Conservation (phyloP, 495 filamentous ascomycete species). For the Ascobolus immersus region DNA sequence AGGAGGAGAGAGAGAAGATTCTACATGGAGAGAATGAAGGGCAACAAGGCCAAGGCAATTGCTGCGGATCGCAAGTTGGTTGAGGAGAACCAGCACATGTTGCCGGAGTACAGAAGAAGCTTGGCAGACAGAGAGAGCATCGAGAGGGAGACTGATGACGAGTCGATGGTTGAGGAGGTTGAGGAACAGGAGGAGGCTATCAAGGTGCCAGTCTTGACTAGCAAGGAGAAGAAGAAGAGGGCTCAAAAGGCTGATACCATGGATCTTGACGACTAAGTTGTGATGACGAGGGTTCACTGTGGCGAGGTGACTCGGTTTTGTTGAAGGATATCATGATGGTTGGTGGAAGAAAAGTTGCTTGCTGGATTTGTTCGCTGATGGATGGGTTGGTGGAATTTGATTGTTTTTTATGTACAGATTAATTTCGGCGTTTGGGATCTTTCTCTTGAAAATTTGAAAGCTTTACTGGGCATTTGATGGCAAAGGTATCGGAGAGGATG, state of each 20-base stretch:
- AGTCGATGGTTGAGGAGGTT: constrained; percentile 28
- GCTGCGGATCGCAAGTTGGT: constrained; percentile 67
- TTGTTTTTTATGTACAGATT: too few relatives aligned
- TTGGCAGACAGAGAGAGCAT: constrained; percentile 26
- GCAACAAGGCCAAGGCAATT: constrained; percentile 57
- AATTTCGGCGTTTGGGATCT: too few relatives aligned
- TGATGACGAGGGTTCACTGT: too few relatives aligned
- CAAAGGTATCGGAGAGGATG: too few relatives aligned
- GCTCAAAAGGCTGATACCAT: constrained; percentile 9
- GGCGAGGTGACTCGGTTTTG: too few relatives aligned
- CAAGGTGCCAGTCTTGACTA: constrained; percentile 10
- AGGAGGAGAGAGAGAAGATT: constrained; percentile 59
- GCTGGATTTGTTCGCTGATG: too few relatives aligned
- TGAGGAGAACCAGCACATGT: constrained; percentile 68
- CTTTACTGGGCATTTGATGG: too few relatives aligned
- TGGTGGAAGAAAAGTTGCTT: too few relatives aligned
- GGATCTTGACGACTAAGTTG: constrained; percentile 15
- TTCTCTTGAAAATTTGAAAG: too few relatives aligned
- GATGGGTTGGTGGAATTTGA: too few relatives aligned
- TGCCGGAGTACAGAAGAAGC: constrained; percentile 35
- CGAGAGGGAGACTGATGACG: constrained; percentile 24
- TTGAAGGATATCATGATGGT: too few relatives aligned
- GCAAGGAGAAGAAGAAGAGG: constrained; percentile 8
- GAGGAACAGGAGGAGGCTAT: constrained; percentile 10
- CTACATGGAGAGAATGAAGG: constrained; percentile 76